Conservation (phyloP, 2,329 filamentous ascomycete genomes). For the Huntiella savannae region DNA sequence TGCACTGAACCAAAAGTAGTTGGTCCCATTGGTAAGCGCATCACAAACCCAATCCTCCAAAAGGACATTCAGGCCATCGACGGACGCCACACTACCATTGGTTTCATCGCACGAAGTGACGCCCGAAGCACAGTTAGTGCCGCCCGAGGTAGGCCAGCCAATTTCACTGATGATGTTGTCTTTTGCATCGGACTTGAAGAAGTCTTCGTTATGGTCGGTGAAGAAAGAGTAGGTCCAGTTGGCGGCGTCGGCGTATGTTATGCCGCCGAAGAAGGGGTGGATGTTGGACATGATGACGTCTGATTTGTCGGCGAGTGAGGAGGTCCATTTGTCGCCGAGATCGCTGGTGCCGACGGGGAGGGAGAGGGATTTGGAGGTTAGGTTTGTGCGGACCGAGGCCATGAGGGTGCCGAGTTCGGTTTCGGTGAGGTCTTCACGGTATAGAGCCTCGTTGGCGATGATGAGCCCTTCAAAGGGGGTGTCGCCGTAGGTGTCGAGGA, state of each 20-base stretch:
- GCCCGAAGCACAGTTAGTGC: conserved; percentile 44
- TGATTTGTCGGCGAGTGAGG: conserved; percentile 45
- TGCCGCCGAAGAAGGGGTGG: conserved; percentile 85
- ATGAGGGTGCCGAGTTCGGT: conserved; percentile 45
- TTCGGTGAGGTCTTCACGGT: conserved; percentile 56
- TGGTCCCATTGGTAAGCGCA: conserved; percentile 59
- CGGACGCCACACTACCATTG: conserved; percentile 54
- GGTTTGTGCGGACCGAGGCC: conserved; percentile 47
- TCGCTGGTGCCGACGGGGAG: conserved; percentile 76
- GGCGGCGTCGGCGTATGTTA: conserved; percentile 46
- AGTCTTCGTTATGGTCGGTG: conserved; percentile 43
- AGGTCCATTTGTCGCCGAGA: conserved; percentile 72
- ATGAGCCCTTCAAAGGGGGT: conserved; percentile 66
- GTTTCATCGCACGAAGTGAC: conserved; percentile 32
- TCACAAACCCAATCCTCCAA: conserved; percentile 73
- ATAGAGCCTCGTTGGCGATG: conserved; percentile 60
- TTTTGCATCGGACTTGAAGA: conserved; percentile 41
- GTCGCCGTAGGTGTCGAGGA: conserved; percentile 50
- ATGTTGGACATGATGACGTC: conserved; percentile 94
- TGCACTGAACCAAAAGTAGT: conserved; percentile 95
- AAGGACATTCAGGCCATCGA: conserved; percentile 68
- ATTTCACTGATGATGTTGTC: conserved; percentile 78
- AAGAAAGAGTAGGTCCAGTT: conserved; percentile 75
- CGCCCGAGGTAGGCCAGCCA: conserved; percentile 74
- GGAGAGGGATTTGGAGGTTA: conserved; percentile 44